Evolutionary conservation across 768 basidiomycete species (phyloP).

Genomic region (Obba rivulosa): DNA sequence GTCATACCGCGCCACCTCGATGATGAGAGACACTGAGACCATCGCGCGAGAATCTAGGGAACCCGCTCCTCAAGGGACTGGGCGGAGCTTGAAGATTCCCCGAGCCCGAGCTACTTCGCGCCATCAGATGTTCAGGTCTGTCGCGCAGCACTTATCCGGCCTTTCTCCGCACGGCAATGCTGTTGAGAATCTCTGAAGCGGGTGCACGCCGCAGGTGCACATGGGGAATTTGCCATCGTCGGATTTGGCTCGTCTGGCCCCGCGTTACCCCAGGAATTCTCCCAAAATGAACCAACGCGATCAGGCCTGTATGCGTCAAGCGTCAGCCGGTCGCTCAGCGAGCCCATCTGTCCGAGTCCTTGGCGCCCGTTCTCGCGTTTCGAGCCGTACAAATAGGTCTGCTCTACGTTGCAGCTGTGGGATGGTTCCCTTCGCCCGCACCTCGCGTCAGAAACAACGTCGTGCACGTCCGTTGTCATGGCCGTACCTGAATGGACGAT

Average conservation of each 20-base stretch:
- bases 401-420: neutral
- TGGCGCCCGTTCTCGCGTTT: neutral
- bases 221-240: slow-evolving; percentile 1
- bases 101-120: too few species aligned
- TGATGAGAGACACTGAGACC: too few species aligned
- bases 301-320: neutral
- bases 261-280: slow-evolving; percentile 20
- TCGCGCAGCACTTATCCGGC: slow-evolving; percentile 2
- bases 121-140: too few species aligned
- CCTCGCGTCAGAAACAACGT: neutral
- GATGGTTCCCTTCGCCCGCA: slow-evolving; percentile 2
- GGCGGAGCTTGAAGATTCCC: too few species aligned
- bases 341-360: neutral
- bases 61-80: too few species aligned
- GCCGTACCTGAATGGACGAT: slow-evolving; percentile 46
- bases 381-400: slow-evolving; percentile 6
- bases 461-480: slow-evolving; percentile 10
- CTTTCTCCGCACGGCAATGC: slow-evolving; percentile 5
- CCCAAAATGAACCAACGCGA: slow-evolving; percentile 4
- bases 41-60: too few species aligned
- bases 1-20: too few species aligned
- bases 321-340: neutral
- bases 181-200: neutral
- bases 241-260: slow-evolving; percentile 7
- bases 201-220: neutral